Evolutionary conservation across 441 rosid species (phyloP), one percentile per base, ranked within the genome.

Genomic region (Pelargonium citronellum): DNA sequence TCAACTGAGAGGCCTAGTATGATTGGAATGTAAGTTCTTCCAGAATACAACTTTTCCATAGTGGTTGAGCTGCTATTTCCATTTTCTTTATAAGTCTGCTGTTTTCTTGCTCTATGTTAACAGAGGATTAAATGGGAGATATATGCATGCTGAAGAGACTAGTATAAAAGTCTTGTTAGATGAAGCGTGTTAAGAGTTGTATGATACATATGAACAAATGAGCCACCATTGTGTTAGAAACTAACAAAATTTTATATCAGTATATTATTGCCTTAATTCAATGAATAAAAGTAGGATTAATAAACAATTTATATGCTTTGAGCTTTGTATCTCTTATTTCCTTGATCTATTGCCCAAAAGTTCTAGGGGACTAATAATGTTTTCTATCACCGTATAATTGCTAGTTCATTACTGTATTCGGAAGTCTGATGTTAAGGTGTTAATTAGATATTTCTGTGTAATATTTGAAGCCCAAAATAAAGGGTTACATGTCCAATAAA

Each of bases 1-100:
- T 95, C 99, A 77, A 91, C 96, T 11, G 97, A 95, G 80, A 92
- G 98, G 72, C 99, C 98, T 57, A 89, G 71, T 78, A 87, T 92
- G 98, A 89, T 95, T 75, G 99, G 98, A 82, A 95, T 95, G 99
- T 92, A 78, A 86, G 91, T 83, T 72, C 46, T 69, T 66, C 71
- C 63, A 17, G 10, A 16, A 53, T 62, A 17, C 65, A 7, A 20
- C 66, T 66, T 75, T 69, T 22, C 30, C 73, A 19, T 46, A 43
- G 70, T 27, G 49, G 39, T 12, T 58, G 47, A 51, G 63, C 57
- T 64, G 46, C 15, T 34, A 22, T 43, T 66, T 66, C 22, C 17
- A 19, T 27, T 27, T 27, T 27, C 34, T 27, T 27, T 27, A 3
- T 27, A 1, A 55, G 17, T 12, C 6, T 15, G 1, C 7, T 55